phyloP scores from a whole-genome alignment of 2,329 filamentous ascomycete species.

The Sclerotinia borealis region DNA sequence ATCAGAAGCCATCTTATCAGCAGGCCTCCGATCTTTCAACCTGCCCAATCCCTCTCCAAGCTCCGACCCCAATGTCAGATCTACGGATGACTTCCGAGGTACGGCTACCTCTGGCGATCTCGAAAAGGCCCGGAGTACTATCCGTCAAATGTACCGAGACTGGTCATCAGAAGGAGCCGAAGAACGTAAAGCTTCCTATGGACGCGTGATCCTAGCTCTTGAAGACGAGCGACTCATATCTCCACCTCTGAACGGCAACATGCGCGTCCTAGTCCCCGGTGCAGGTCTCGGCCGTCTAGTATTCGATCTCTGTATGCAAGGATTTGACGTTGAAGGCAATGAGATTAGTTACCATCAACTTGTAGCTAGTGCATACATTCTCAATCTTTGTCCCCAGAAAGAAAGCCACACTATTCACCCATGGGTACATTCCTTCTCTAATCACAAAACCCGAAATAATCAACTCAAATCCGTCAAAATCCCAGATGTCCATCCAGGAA shows the following conservation, averaged over 20 bases:
- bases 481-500: constrained; percentile 72
- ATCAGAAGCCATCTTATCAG: constrained; percentile 68
- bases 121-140: constrained; percentile 86
- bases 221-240: constrained; percentile 38
- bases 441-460: constrained; percentile 65
- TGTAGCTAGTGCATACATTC: constrained; percentile 72
- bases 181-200: constrained; percentile 74
- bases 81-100: constrained; percentile 55
- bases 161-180: constrained; percentile 74
- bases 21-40: constrained; percentile 64
- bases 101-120: constrained; percentile 68
- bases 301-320: constrained; percentile 72
- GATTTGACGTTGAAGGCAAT: constrained; percentile 78
- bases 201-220: constrained; percentile 64
- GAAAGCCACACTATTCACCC: constrained; percentile 71
- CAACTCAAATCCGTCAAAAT: constrained; percentile 70
- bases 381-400: constrained; percentile 58
- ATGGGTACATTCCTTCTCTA: constrained; percentile 84
- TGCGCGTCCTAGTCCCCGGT: constrained; percentile 73
- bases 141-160: constrained; percentile 91
- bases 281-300: constrained; percentile 84
- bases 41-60: constrained; percentile 23
- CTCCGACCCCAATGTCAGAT: constrained; percentile 1
- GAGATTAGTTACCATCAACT: constrained; percentile 97
- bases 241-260: constrained; percentile 13